Conservation (phyloP, 768 basidiomycete species). For the Suillus variegatus region DNA sequence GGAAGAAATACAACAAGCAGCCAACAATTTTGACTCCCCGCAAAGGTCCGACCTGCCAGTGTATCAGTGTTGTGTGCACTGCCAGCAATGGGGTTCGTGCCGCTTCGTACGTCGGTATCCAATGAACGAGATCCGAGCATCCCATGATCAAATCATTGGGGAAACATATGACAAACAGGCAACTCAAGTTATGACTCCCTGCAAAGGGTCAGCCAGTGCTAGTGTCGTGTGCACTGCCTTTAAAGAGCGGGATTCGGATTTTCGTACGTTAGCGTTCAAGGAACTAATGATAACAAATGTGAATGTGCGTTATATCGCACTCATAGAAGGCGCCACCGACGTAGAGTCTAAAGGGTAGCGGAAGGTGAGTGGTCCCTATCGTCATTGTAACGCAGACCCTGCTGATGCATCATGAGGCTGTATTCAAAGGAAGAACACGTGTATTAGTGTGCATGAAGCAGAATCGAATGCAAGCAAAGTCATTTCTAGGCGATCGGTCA, state of each 20-base stretch:
- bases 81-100: not conserved
- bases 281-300: constrained; percentile 58
- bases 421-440: not conserved
- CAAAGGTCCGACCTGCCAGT: constrained; percentile 55
- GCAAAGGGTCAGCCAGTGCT: constrained; percentile 57
- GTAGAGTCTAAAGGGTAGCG: constrained; percentile 50
- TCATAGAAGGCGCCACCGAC: constrained; percentile 49
- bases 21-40: constrained; percentile 62
- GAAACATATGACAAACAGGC: constrained; percentile 54
- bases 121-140: too few species aligned
- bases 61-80: constrained; percentile 7
- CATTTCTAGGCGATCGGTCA: not conserved
- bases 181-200: constrained; percentile 63
- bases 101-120: too few species aligned
- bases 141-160: constrained; percentile 49
- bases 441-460: not conserved
- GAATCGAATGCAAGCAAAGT: not conserved
- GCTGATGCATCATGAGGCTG: not conserved
- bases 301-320: constrained; percentile 56
- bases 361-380: constrained; percentile 40
- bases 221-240: constrained; percentile 1
- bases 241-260: constrained; percentile 28
- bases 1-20: not conserved
- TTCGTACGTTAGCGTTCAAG: constrained; percentile 59
- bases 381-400: not conserved